A percentile compares a stretch with the other conserved stretches of the same genome.
Evolutionary conservation across 371 early-diverging fungal genomes (phyloP).

Genomic region (Mucor piriformis): DNA sequence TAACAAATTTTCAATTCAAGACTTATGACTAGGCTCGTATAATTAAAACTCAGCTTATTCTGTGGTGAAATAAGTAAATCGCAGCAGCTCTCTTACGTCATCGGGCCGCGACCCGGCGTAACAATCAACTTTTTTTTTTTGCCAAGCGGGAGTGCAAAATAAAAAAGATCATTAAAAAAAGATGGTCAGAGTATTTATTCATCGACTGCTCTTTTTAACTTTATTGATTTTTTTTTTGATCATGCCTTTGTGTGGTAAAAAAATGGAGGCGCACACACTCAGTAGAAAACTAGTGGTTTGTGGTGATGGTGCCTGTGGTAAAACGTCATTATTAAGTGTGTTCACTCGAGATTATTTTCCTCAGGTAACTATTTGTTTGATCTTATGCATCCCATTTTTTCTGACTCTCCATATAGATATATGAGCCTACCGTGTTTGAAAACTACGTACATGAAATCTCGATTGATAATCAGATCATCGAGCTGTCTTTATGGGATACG

Average conservation of each 20-base stretch:
- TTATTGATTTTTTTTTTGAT: not conserved
- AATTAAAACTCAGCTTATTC: no score
- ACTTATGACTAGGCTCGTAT: no score
- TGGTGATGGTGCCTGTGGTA: conserved; percentile 74
- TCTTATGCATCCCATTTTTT: no score
- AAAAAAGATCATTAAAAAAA: not conserved
- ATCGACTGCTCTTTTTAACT: not conserved
- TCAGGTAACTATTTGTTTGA: no score
- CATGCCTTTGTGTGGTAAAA: conserved; percentile 6
- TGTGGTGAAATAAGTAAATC: no score
- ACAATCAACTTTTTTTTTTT: no score
- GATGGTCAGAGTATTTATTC: no score
- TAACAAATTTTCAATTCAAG: no score
- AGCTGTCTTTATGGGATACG: conserved; percentile 92
- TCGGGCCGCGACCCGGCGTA: no score
- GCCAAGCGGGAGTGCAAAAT: no score
- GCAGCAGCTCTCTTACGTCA: no score
- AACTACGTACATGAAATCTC: conserved; percentile 84
- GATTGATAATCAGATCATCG: conserved; percentile 77
- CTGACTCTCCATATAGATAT: conserved; percentile 44
- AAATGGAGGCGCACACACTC: not conserved
- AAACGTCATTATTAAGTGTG: conserved; percentile 62
- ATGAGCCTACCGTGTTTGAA: conserved; percentile 83
- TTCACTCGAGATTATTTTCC: conserved; percentile 65
- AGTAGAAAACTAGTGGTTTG: conserved; percentile 25